phyloP scores from a whole-genome alignment of 352 stramenopile species.

The Pseudoperonospora humuli region DNA sequence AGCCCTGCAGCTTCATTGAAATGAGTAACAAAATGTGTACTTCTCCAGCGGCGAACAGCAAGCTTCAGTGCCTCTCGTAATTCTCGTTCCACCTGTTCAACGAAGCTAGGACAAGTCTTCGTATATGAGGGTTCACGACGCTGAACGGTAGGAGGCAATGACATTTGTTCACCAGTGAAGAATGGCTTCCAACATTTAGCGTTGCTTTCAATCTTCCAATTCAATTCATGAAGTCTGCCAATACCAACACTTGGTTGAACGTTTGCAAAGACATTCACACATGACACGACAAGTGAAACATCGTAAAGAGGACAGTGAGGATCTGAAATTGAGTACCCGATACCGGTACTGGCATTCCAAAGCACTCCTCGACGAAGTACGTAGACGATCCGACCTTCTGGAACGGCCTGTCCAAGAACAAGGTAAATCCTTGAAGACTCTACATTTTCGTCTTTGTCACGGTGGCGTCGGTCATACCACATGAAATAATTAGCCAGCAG shows the following conservation, averaged over 20 bases:
- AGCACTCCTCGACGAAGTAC: conserved; percentile 64
- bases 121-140: conserved; percentile 47
- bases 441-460: conserved; percentile 21
- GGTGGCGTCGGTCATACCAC: conserved; percentile 60
- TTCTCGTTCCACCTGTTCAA: conserved; percentile 69
- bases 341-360: conserved; percentile 86
- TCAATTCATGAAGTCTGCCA: conserved; percentile 43
- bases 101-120: conserved; percentile 40
- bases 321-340: conserved; percentile 68
- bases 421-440: conserved; percentile 53
- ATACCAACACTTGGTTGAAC: conserved; percentile 34
- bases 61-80: conserved; percentile 78
- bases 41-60: conserved; percentile 85
- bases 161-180: conserved; percentile 30
- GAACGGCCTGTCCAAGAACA: conserved; percentile 81
- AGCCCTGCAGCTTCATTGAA: conserved; percentile 83
- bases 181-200: conserved; percentile 82
- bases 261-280: conserved; percentile 89
- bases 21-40: conserved; percentile 63
- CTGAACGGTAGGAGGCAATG: conserved; percentile 35
- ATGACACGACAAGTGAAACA: conserved; percentile 81
- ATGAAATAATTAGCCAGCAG: conserved; percentile 88
- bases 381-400: conserved; percentile 87
- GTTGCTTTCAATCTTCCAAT: conserved; percentile 82
- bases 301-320: conserved; percentile 79